Evolutionary conservation across 495 filamentous ascomycete genomes (phyloP).

Genomic region (Saxispiralis lemnorum): DNA sequence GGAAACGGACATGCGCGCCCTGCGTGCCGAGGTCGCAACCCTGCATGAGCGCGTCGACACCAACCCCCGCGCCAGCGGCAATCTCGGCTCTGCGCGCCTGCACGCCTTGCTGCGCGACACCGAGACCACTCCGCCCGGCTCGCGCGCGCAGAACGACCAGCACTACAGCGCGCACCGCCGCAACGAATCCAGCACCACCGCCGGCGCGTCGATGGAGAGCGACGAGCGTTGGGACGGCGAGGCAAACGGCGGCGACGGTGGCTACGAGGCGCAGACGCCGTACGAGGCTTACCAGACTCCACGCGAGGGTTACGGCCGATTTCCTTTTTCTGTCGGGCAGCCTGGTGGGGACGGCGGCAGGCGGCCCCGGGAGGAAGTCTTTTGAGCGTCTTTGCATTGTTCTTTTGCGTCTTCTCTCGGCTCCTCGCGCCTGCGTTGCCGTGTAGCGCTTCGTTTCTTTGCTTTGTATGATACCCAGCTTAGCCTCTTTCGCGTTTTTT

Average conservation of each 20-base stretch:
- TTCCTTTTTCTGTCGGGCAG: not conserved
- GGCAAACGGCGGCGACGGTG: not conserved
- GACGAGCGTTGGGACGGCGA: not conserved
- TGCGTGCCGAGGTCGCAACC: slow-evolving; percentile 5
- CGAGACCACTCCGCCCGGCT: slow-evolving; percentile 1
- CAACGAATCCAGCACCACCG: not conserved
- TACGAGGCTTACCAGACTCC: slow-evolving; percentile 2
- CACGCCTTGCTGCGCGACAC: slow-evolving; percentile 8
- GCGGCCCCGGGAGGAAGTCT: too few relatives aligned
- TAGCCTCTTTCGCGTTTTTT: too few relatives aligned
- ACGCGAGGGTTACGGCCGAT: not conserved
- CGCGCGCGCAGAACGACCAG: not conserved
- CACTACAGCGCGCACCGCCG: not conserved
- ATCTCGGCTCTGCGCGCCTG: slow-evolving; percentile 6
- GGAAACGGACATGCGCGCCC: slow-evolving; percentile 3
- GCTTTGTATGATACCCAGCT: too few relatives aligned
- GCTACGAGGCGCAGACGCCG: not conserved
- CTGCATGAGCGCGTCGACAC: slow-evolving; percentile 10
- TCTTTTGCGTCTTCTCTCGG: too few relatives aligned
- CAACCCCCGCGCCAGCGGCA: slow-evolving; percentile 2
- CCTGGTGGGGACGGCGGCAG: too few relatives aligned
- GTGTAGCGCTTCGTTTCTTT: too few relatives aligned
- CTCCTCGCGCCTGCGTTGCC: too few relatives aligned
- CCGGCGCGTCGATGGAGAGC: not conserved
- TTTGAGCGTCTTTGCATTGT: too few relatives aligned